Percentiles rank a stretch among this genome's conserved stretches.
Evolutionary conservation across 768 basidiomycete genomes (phyloP).

Genomic region (Artomyces pyxidatus): DNA sequence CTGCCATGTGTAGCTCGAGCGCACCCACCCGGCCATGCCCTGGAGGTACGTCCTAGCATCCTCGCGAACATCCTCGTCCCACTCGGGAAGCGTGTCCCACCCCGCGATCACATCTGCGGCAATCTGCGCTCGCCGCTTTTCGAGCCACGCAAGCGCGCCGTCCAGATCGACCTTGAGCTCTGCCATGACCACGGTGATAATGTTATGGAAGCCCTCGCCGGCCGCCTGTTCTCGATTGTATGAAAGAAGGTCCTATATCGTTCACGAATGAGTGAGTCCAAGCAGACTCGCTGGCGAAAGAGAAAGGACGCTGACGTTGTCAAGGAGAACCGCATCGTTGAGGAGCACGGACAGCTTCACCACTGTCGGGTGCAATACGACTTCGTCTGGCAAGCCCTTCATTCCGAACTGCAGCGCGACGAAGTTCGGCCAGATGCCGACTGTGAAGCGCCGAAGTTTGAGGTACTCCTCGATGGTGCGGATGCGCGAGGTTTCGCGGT

Average conservation of each 20-base stretch:
- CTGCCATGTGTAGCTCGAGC: constrained; percentile 22
- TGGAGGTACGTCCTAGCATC: constrained; percentile 20
- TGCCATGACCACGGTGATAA: constrained; percentile 22
- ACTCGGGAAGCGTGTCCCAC: constrained; percentile 21
- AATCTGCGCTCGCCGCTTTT: constrained; percentile 11
- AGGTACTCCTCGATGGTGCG: constrained; percentile 34
- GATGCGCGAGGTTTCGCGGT: constrained; percentile 25
- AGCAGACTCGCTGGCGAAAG: not conserved
- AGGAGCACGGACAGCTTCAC: constrained; percentile 19
- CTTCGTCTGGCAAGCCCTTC: constrained; percentile 33
- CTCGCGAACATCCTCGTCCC: constrained; percentile 19
- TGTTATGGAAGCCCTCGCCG: constrained; percentile 21
- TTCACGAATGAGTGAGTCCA: not conserved
- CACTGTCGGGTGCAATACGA: constrained; percentile 31
- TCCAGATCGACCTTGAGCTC: constrained; percentile 10
- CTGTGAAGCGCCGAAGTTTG: constrained; percentile 29
- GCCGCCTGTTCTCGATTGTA: constrained; percentile 24
- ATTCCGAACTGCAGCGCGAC: constrained; percentile 27
- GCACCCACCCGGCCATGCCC: constrained; percentile 21
- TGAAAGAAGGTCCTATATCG: constrained; percentile 25
- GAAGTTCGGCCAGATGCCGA: constrained; percentile 32
- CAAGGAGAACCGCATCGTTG: constrained; percentile 30
- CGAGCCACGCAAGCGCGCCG: constrained; percentile 16
- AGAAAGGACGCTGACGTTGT: constrained; percentile 25
- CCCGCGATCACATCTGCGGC: constrained; percentile 17